These are phyloP conservation scores for Alternaria triticina DNA, from an alignment of 2,329 filamentous ascomycete species.

Conservation along the genomic window DNA sequence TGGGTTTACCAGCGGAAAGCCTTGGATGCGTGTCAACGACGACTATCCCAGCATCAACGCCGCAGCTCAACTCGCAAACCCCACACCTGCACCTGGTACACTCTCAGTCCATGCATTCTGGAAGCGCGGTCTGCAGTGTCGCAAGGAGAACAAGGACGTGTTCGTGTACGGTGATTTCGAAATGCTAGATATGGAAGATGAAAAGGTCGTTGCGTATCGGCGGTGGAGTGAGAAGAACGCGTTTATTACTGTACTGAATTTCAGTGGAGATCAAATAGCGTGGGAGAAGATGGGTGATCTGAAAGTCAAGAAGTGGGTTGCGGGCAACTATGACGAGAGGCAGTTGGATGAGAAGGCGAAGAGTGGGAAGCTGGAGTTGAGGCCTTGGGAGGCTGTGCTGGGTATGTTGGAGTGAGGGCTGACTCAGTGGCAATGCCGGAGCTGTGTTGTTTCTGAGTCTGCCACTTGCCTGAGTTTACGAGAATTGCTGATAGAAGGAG, in stretches of 20 bases:
- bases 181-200: conserved; percentile 57
- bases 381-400: conserved; percentile 47
- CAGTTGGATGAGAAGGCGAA: conserved; percentile 25
- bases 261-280: conserved; percentile 34
- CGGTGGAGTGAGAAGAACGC: conserved; percentile 36
- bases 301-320: conserved; percentile 44
- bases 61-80: conserved; percentile 54
- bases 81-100: conserved; percentile 36
- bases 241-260: conserved; percentile 44
- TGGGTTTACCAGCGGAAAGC: conserved; percentile 66
- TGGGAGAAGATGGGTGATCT: conserved; percentile 38
- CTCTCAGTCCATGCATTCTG: conserved; percentile 67
- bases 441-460: neutral
- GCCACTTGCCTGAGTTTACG: too few relatives aligned
- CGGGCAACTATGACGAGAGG: conserved; percentile 45
- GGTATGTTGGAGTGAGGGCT: conserved; percentile 23
- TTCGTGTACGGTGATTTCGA: conserved; percentile 69
- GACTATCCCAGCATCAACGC: conserved; percentile 64
- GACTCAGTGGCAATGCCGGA: neutral
- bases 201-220: conserved; percentile 39
- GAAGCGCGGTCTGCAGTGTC: conserved; percentile 60
- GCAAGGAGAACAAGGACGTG: conserved; percentile 64
- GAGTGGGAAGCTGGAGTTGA: conserved; percentile 31
- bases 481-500: neutral
- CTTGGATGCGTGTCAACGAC: conserved; percentile 68